These are phyloP conservation scores for Chytriomyces confervae DNA, from an alignment of 192 early-diverging fungal genomes.

Conservation along the genomic window DNA sequence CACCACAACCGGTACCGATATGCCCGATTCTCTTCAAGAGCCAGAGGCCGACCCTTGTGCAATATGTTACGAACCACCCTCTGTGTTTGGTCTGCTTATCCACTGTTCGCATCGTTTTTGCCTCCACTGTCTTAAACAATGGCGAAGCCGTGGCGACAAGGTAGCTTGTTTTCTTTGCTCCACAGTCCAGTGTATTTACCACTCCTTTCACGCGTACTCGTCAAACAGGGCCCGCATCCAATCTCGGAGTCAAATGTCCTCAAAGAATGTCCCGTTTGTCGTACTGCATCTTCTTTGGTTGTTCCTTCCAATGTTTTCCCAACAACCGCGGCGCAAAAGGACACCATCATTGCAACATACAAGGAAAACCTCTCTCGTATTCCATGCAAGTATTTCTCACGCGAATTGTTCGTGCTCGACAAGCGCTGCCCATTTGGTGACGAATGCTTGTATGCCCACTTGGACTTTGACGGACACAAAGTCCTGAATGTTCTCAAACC, in stretches of 20 bases:
- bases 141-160: too few species aligned
- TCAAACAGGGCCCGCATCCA: too few species aligned
- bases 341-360: not conserved
- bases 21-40: too few species aligned
- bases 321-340: not conserved
- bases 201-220: too few species aligned
- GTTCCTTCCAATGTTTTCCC: not conserved
- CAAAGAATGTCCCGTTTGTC: not conserved
- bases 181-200: too few species aligned
- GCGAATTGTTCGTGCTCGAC: not conserved
- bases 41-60: too few species aligned
- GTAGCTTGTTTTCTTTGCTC: too few species aligned
- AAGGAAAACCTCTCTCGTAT: not conserved
- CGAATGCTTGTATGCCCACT: slow-evolving; percentile 1
- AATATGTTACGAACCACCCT: too few species aligned
- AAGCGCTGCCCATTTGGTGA: slow-evolving; percentile 1
- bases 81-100: too few species aligned
- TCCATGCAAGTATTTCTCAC: not conserved
- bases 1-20: too few species aligned
- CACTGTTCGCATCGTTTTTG: too few species aligned
- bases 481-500: slow-evolving; percentile 9
- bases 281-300: not conserved
- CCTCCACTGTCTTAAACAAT: too few species aligned
- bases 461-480: not conserved
- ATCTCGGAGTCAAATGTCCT: not conserved